Evolutionary conservation across 768 basidiomycete species (phyloP), one percentile per base, ranked within the genome.

Genomic region (Neoboletus magnificus): DNA sequence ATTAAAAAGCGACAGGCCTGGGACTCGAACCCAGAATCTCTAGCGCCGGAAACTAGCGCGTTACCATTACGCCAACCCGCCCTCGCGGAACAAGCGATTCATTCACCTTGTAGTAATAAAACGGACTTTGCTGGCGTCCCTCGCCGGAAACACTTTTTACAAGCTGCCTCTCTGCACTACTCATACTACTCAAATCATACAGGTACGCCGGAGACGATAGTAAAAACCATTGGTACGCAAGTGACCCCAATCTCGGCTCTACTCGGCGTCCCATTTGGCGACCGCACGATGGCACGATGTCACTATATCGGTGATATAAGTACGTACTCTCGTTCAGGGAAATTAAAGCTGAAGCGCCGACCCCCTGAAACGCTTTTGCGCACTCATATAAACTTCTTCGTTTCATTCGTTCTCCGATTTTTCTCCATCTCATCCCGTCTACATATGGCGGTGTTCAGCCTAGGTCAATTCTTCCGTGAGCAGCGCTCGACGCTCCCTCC

Each of bases 41-140:
- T 77, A 81, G 79, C 79, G 74, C 77, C 80, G 80, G 80, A 81
- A 80, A 80, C 80, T 81, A 77, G 77, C 79, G 78, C 79, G 80
- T 80, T 81, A 77, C 80, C 80, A 81, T 81, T 80, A 79, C 79
- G 80, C 80, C 78, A 81, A 79, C 75, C 78, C 79, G 78, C 78
- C 79, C 22, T 46, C 9, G 2, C 4, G 3, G 22, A 12, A 29
- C 1, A 23, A 1, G 4, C 1, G 7, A 29, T 10, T 7, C 7
- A 13, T 13, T 13, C 4, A 13, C 4, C 4, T 25, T 16, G 0
- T 16, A 15, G 10, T 9, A 5, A 6, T 3, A 22, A 13, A 16
- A 32, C 30, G 30, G 30, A 12, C 41, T 29, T 29, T 30, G 29
- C 18, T 6, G 32, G 7, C 18, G 5, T 20, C n/a, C 18, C n/a